These are phyloP conservation scores for Davidsoniella neocaledoniae DNA, from an alignment of 2,329 filamentous ascomycete species.

Conservation along the genomic window DNA sequence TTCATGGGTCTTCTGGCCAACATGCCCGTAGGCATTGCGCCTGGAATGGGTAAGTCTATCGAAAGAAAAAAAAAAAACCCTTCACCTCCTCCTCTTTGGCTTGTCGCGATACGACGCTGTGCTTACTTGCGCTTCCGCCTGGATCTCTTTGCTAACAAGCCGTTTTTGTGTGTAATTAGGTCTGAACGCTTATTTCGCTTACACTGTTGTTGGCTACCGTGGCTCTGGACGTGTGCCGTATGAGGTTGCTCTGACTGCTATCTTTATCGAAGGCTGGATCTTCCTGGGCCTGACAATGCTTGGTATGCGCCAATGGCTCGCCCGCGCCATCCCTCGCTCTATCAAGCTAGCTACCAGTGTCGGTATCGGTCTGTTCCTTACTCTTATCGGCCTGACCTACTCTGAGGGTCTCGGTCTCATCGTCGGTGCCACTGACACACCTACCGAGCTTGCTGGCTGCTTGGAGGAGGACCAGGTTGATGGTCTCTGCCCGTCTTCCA, in stretches of 20 bases:
- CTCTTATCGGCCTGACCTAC: conserved; percentile 61
- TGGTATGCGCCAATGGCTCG: conserved; percentile 76
- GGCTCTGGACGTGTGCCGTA: conserved; percentile 60
- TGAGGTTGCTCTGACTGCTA: conserved; percentile 61
- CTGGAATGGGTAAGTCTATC: conserved; percentile 24
- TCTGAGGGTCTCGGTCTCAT: conserved; percentile 68
- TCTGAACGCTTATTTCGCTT: conserved; percentile 75
- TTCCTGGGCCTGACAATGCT: conserved; percentile 67
- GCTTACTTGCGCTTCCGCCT: neutral
- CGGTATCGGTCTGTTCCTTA: conserved; percentile 71
- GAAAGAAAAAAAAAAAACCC: too few species aligned
- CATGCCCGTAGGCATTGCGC: conserved; percentile 30
- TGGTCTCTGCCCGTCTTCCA: conserved; percentile 38
- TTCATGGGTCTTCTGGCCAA: conserved; percentile 73
- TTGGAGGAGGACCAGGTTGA: conserved; percentile 19
- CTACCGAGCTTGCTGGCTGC: conserved; percentile 62
- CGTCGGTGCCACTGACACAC: conserved; percentile 49
- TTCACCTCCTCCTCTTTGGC: too few species aligned
- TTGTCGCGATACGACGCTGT: too few species aligned
- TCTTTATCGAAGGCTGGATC: conserved; percentile 76
- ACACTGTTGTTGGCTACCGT: conserved; percentile 56
- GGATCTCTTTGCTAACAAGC: conserved; percentile 6
- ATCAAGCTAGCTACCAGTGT: conserved; percentile 79
- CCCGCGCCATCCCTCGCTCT: conserved; percentile 62
- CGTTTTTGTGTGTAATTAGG: conserved; percentile 20